These are phyloP conservation scores for Phytopythium ostracodes DNA, from an alignment of 352 stramenopile genomes.

Conservation along the genomic window DNA sequence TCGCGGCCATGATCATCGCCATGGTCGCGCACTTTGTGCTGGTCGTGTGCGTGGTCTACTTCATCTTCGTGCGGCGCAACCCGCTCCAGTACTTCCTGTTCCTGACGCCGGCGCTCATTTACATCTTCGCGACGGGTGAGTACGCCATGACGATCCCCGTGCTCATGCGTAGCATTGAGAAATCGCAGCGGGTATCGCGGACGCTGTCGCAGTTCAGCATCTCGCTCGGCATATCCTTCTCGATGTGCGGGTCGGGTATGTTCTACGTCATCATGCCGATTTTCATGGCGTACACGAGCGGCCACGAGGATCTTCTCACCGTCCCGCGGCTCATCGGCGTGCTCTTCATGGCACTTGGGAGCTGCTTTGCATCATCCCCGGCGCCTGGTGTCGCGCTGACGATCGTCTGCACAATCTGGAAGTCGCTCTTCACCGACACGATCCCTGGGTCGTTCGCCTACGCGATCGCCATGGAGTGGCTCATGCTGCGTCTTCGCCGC, in stretches of 20 bases:
- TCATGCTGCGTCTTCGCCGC: conserved; percentile 47
- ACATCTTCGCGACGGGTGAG: conserved; percentile 44
- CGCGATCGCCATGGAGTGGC: conserved; percentile 45
- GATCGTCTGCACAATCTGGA: conserved; percentile 57
- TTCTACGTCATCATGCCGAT: conserved; percentile 50
- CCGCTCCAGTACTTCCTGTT: conserved; percentile 56
- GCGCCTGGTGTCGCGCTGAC: conserved; percentile 29
- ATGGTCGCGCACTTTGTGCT: conserved; percentile 44
- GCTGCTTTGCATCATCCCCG: conserved; percentile 47
- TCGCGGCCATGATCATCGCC: conserved; percentile 36
- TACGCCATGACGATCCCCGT: conserved; percentile 53
- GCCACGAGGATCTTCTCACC: conserved; percentile 33
- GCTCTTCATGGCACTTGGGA: conserved; percentile 37
- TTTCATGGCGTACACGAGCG: conserved; percentile 65
- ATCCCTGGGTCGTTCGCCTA: conserved; percentile 40
- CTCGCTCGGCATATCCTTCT: conserved; percentile 45
- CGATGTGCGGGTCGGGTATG: conserved; percentile 40
- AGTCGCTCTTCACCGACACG: conserved; percentile 32
- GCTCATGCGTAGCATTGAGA: conserved; percentile 59
- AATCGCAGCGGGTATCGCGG: conserved; percentile 52
- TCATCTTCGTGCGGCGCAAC: conserved; percentile 57
- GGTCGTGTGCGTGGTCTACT: conserved; percentile 50
- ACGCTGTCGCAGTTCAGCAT: conserved; percentile 62
- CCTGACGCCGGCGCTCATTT: conserved; percentile 47
- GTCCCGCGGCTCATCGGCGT: conserved; percentile 34